phyloP scores from a whole-genome alignment of 345 rosid species.

The Iberis pinnata region DNA sequence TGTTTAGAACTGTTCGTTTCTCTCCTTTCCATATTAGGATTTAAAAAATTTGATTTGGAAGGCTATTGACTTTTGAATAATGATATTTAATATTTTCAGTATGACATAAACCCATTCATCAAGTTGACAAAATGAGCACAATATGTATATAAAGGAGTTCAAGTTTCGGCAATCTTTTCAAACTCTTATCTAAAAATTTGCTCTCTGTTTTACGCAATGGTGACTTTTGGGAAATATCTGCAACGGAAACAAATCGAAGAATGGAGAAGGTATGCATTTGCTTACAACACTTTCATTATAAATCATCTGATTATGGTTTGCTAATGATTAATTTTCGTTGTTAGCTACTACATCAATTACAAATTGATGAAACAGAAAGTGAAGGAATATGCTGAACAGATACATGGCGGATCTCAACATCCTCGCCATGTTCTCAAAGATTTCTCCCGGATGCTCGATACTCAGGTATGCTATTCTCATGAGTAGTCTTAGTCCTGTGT shows the following conservation, averaged over 20 bases:
- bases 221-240: slow-evolving; percentile 83
- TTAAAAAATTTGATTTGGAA: slow-evolving; percentile 11
- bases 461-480: slow-evolving; percentile 44
- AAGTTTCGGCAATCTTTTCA: slow-evolving; percentile 18
- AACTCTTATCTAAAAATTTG: slow-evolving; percentile 13
- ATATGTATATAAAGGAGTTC: slow-evolving; percentile 24
- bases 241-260: slow-evolving; percentile 79
- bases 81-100: slow-evolving; percentile 17
- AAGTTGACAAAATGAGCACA: slow-evolving; percentile 23
- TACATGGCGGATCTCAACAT: slow-evolving; percentile 65
- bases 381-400: slow-evolving; percentile 75
- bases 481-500: not conserved
- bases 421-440: slow-evolving; percentile 92
- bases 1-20: slow-evolving; percentile 13
- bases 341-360: slow-evolving; percentile 87
- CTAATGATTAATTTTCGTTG: slow-evolving; percentile 9
- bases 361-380: slow-evolving; percentile 95
- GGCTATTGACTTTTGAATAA: slow-evolving; percentile 19
- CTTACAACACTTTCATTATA: not conserved
- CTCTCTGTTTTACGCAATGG: slow-evolving; percentile 38
- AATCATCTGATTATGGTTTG: slow-evolving; percentile 4
- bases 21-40: slow-evolving; percentile 15
- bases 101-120: slow-evolving; percentile 19
- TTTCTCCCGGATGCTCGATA: slow-evolving; percentile 96
- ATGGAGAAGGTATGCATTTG: slow-evolving; percentile 69